Percentiles rank a stretch among this genome's conserved stretches.
phyloP scores from a whole-genome alignment of 306 rosid genomes.

The Quercus suber region DNA sequence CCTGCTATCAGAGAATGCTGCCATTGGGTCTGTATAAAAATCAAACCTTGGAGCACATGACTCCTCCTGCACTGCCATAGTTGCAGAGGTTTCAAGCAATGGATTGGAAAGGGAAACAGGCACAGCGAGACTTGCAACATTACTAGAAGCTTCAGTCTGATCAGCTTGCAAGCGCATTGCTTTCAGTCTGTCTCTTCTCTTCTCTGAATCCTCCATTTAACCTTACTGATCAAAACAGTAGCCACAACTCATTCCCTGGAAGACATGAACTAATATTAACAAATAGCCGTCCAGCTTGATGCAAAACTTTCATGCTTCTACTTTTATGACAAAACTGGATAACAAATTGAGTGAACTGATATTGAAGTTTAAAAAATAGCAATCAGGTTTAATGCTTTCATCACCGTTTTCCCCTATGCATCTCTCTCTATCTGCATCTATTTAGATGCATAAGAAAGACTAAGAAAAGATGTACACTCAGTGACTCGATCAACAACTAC shows the following conservation, averaged over 20 bases:
- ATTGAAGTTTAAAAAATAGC: not conserved
- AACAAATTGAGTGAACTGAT: not conserved
- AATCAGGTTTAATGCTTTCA: too few species aligned
- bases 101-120: constrained; percentile 74
- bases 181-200: constrained; percentile 68
- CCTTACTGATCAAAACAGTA: constrained; percentile 21
- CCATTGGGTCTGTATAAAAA: constrained; percentile 86
- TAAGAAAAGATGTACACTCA: too few species aligned
- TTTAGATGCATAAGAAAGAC: too few species aligned
- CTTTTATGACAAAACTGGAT: not conserved
- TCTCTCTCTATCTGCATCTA: too few species aligned
- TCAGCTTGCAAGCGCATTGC: constrained; percentile 75
- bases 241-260: constrained; percentile 2
- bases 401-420: too few species aligned
- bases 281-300: not conserved
- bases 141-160: constrained; percentile 38
- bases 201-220: constrained; percentile 82
- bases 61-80: constrained; percentile 16
- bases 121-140: constrained; percentile 16
- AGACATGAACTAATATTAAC: not conserved
- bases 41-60: constrained; percentile 69
- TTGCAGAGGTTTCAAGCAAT: constrained; percentile 45
- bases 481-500: too few species aligned
- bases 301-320: not conserved
- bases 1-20: constrained; percentile 66